Evolutionary conservation across 129 eudicot genomes (phyloP).

Genomic region (Helichrysum umbraculigerum): DNA sequence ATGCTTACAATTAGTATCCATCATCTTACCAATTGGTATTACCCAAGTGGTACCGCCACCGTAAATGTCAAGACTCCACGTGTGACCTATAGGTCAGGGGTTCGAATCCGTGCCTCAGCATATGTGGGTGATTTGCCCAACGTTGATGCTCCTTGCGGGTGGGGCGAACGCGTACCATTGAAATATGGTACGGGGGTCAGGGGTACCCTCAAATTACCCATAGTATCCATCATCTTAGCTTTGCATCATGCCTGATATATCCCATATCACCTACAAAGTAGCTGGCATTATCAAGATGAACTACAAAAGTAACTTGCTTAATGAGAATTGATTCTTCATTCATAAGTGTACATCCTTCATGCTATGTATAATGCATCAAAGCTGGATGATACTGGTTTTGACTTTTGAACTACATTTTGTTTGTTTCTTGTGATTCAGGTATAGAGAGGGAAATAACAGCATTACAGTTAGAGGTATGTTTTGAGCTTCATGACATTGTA

Average conservation of each 20-base stretch:
- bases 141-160: too few species aligned
- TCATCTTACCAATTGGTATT: too few species aligned
- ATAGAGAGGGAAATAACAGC: slow-evolving; percentile 81
- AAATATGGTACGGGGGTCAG: too few species aligned
- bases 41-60: too few species aligned
- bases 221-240: neutral
- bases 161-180: too few species aligned
- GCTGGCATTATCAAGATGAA: slow-evolving; percentile 2
- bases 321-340: neutral
- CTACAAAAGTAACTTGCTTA: slow-evolving; percentile 11
- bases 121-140: too few species aligned
- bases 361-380: slow-evolving; percentile 4
- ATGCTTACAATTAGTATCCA: slow-evolving; percentile 2
- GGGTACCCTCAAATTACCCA: too few species aligned
- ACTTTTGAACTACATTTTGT: slow-evolving; percentile 4
- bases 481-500: slow-evolving; percentile 5
- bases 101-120: too few species aligned
- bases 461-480: slow-evolving; percentile 73
- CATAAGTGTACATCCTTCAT: neutral
- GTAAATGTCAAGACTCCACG: too few species aligned
- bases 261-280: neutral
- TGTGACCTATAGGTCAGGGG: too few species aligned
- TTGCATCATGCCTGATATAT: neutral
- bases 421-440: slow-evolving; percentile 46
- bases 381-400: slow-evolving; percentile 14